phyloP scores from a whole-genome alignment of 2,329 filamentous ascomycete genomes.

The Beauveria scarabaeidicola region DNA sequence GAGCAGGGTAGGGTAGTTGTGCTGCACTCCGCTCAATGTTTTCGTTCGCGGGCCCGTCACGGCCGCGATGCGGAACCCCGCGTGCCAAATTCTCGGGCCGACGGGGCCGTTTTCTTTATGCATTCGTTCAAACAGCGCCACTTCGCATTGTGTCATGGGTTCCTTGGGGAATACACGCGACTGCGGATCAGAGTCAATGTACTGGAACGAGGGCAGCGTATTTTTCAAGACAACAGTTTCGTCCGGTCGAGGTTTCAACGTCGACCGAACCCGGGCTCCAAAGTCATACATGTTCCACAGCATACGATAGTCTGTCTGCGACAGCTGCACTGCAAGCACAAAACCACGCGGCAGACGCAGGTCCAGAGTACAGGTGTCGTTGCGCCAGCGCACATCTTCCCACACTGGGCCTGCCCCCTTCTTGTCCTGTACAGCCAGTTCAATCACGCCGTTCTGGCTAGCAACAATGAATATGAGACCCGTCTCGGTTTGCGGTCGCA shows the following conservation, averaged over 20 bases:
- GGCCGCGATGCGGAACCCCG: slow-evolving; percentile 70
- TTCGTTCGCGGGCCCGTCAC: slow-evolving; percentile 71
- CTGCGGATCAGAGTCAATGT: slow-evolving; percentile 65
- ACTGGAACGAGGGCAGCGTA: slow-evolving; percentile 67
- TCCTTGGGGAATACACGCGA: slow-evolving; percentile 69
- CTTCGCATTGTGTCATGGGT: slow-evolving; percentile 59
- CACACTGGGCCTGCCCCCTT: slow-evolving; percentile 63
- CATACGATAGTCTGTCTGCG: slow-evolving; percentile 67
- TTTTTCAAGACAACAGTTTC: slow-evolving; percentile 64
- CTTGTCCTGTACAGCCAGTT: slow-evolving; percentile 62
- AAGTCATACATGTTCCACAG: slow-evolving; percentile 83
- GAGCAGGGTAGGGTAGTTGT: slow-evolving; percentile 54
- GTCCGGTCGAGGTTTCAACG: slow-evolving; percentile 58
- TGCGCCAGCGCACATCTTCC: slow-evolving; percentile 75
- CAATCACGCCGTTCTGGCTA: slow-evolving; percentile 71
- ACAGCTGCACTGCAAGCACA: slow-evolving; percentile 60
- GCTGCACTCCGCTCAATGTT: slow-evolving; percentile 67
- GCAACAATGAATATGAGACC: slow-evolving; percentile 65
- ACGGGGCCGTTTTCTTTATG: slow-evolving; percentile 62
- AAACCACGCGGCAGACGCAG: slow-evolving; percentile 70
- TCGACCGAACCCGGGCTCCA: slow-evolving; percentile 64
- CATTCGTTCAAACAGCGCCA: slow-evolving; percentile 67
- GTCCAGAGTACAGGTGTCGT: slow-evolving; percentile 55
- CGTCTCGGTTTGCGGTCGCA: slow-evolving; percentile 60
- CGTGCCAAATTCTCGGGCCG: slow-evolving; percentile 63